Base-by-base conservation (phyloP, 495 filamentous ascomycete species). In the Neurospora sp. region DNA sequence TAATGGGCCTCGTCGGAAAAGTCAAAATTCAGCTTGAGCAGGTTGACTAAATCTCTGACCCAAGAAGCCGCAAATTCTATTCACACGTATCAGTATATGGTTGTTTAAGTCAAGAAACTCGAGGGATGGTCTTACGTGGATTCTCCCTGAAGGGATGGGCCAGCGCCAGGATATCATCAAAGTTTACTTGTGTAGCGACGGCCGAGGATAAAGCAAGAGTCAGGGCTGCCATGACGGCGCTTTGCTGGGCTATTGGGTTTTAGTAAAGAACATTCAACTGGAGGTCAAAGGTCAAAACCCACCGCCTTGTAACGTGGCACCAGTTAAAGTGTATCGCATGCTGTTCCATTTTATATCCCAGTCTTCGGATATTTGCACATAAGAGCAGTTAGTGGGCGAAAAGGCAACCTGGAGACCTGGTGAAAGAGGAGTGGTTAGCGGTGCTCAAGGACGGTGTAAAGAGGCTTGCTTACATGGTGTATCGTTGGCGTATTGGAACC, bases 81-180 rank as follows among this genome's bases (percentile, higher is more conserved):
- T 0, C 18, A 65, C 16, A 42, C 16, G 74, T 74, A 78, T 83
- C 82, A 72, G 79, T 84, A 75, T 65, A 65, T 65, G 53, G 27
- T 9, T 16, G 53, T 18, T 16, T 18, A 27, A 18, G 12, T 65
- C 69, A 20, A 18, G 61, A 27, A 41, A 9, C 20, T 27, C 31
- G 16, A 42, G 10, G 39, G 40, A 42, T 40, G 69, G 20, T 27
- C 77, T 76, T 75, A 82, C 78, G 75, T 74, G 83, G 77, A 76
- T 74, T 81, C 10, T 82, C 79, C 1, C 81, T 77, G 72, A 83
- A 86, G 73, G 87, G 82, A 77, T 88, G 84, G 31, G 90, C 86
- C 14, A 91, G 85, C 39, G 92, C 89, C 38, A 96, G 79, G 22
- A 94, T 83, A 77, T 97, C 94, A 78, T 97, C 94, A 70, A 86